A percentile compares a stretch with the other conserved stretches of the same genome.
phyloP scores from a whole-genome alignment of 306 rosid species.

The Citrullus colocynthis region DNA sequence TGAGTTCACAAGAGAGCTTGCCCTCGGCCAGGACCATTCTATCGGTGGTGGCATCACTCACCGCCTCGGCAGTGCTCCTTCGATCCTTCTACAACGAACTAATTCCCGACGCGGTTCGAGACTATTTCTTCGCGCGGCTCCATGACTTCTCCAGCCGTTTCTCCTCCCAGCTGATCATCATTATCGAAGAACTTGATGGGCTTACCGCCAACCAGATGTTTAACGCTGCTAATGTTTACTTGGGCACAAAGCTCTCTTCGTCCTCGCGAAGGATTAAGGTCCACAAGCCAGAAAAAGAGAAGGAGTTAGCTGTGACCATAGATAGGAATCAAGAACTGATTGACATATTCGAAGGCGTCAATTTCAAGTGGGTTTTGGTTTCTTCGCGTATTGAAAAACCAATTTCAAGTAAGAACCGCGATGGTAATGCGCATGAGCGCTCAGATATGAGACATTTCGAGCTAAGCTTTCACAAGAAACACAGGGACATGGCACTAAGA shows the following conservation, averaged over 20 bases:
- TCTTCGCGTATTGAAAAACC: slow-evolving; percentile 13
- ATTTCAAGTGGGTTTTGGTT: slow-evolving; percentile 34
- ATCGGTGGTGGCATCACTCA: slow-evolving; percentile 29
- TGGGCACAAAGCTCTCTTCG: slow-evolving; percentile 21
- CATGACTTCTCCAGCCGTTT: slow-evolving; percentile 15
- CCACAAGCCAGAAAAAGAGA: slow-evolving; percentile 25
- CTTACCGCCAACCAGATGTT: slow-evolving; percentile 36
- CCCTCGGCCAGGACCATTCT: slow-evolving; percentile 16
- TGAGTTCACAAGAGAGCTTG: neutral
- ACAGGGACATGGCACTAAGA: slow-evolving; percentile 25
- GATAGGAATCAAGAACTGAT: slow-evolving; percentile 27
- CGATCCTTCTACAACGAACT: slow-evolving; percentile 23
- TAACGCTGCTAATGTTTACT: slow-evolving; percentile 29
- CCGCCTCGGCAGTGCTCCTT: slow-evolving; percentile 27
- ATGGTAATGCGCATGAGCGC: neutral
- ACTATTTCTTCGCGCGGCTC: slow-evolving; percentile 14
- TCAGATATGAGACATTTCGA: slow-evolving; percentile 26
- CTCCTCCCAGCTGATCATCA: slow-evolving; percentile 24
- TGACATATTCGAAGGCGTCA: slow-evolving; percentile 27
- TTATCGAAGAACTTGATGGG: slow-evolving; percentile 38
- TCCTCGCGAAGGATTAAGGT: slow-evolving; percentile 20
- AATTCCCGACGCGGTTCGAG: slow-evolving; percentile 20
- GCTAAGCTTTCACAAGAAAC: slow-evolving; percentile 31
- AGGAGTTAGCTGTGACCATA: slow-evolving; percentile 18
- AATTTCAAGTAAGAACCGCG: neutral